A percentile compares a stretch with the other conserved stretches of the same genome.
These are phyloP conservation scores for Penicillium salamii DNA, from an alignment of 495 filamentous ascomycete genomes.

Conservation along the genomic window DNA sequence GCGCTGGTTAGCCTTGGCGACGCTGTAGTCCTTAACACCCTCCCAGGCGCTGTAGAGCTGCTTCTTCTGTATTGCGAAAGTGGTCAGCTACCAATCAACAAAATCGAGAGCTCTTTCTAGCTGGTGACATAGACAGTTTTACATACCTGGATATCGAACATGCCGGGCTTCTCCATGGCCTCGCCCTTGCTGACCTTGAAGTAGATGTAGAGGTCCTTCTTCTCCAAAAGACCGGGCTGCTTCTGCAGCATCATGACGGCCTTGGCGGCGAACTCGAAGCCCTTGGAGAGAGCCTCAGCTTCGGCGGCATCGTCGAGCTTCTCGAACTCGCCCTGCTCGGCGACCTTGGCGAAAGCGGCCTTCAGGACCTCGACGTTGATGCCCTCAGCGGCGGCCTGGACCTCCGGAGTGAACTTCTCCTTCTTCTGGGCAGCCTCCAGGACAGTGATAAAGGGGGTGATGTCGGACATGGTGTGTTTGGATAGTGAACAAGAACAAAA, in stretches of 20 bases:
- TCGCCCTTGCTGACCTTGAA: constrained; percentile 57
- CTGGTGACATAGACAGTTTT: neutral
- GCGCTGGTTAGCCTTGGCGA: constrained; percentile 64
- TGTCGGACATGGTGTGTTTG: constrained; percentile 27
- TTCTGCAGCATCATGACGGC: constrained; percentile 59
- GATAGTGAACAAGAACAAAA: neutral
- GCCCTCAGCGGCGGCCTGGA: constrained; percentile 27
- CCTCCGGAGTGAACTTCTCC: constrained; percentile 30
- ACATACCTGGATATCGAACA: constrained; percentile 54
- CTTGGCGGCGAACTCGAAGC: constrained; percentile 42
- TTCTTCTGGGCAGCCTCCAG: constrained; percentile 32
- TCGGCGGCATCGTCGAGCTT: constrained; percentile 18
- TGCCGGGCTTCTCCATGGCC: constrained; percentile 40
- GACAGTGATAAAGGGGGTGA: constrained; percentile 29
- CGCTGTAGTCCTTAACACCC: constrained; percentile 54
- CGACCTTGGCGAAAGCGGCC: constrained; percentile 17
- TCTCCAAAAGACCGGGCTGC: constrained; percentile 50
- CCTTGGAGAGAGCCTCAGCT: constrained; percentile 17
- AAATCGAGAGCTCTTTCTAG: neutral
- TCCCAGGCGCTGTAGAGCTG: constrained; percentile 76
- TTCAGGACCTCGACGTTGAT: constrained; percentile 32
- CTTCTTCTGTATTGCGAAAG: constrained; percentile 56
- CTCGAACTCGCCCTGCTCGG: constrained; percentile 17
- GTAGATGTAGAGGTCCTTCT: constrained; percentile 55
- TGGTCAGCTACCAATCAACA: neutral